Conservation (phyloP, 768 basidiomycete species). For the Obba rivulosa region DNA sequence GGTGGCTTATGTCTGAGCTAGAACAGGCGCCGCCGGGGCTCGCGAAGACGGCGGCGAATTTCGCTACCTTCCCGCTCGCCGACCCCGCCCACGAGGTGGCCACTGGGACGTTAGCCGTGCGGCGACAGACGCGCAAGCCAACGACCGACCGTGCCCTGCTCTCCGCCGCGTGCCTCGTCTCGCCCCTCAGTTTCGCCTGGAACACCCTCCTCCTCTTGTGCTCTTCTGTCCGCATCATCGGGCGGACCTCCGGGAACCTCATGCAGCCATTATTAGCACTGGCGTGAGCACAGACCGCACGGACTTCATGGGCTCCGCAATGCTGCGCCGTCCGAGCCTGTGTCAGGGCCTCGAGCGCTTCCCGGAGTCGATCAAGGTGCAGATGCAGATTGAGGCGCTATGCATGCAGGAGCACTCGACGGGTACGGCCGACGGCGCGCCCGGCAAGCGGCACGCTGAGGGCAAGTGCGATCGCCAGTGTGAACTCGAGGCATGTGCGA, state of each 20-base stretch:
- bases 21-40: conserved; percentile 34
- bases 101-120: conserved; percentile 41
- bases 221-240: not conserved
- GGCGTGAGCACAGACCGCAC: too few relatives aligned
- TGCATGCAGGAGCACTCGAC: not conserved
- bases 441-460: not conserved
- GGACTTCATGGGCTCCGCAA: not conserved
- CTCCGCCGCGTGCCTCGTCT: conserved; percentile 2
- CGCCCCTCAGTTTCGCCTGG: conserved; percentile 5
- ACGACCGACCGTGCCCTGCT: not conserved
- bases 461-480: not conserved
- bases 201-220: conserved; percentile 1
- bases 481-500: conserved; percentile 3
- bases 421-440: not conserved
- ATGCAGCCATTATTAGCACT: too few relatives aligned
- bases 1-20: conserved; percentile 37
- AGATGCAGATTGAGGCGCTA: not conserved
- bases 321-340: conserved; percentile 7
- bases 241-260: not conserved
- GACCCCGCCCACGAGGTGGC: conserved; percentile 27
- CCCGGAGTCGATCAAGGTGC: conserved; percentile 1
- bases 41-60: conserved; percentile 43
- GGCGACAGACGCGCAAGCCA: conserved; percentile 27
- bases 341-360: conserved; percentile 12
- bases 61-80: conserved; percentile 29